These are phyloP conservation scores for Pseudogymnoascus pannorum DNA, from an alignment of 2,329 filamentous ascomycete genomes.

Conservation along the genomic window DNA sequence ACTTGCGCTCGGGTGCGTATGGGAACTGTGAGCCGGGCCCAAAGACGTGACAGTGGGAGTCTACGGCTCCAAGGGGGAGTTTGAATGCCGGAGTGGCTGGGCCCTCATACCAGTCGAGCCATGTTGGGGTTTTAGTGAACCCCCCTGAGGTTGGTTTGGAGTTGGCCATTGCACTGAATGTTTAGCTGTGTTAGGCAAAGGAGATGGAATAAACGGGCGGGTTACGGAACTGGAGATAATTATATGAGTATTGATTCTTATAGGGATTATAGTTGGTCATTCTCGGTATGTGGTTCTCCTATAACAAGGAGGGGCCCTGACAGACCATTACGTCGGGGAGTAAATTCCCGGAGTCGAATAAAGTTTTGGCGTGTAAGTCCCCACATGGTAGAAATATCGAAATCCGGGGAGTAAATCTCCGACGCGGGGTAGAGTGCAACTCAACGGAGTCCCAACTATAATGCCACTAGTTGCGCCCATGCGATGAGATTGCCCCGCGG, in stretches of 20 bases:
- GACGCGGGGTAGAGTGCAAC: background rate
- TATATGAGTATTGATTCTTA: background rate
- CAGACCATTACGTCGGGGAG: background rate
- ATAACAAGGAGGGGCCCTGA: background rate
- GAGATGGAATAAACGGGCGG: background rate
- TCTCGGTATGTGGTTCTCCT: background rate
- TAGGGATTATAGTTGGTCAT: background rate
- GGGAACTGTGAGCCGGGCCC: background rate
- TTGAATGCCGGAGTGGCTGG: background rate
- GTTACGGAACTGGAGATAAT: background rate
- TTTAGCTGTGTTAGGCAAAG: constrained; percentile 41
- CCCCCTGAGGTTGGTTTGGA: constrained; percentile 60
- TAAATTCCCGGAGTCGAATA: background rate
- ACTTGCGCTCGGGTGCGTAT: background rate
- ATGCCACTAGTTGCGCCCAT: background rate
- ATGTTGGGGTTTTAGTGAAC: constrained; percentile 26
- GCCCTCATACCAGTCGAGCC: background rate
- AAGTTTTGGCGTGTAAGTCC: background rate
- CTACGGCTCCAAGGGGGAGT: background rate
- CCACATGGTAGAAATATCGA: background rate
- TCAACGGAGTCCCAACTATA: constrained; percentile 18
- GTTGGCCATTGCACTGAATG: constrained; percentile 58
- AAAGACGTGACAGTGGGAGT: background rate
- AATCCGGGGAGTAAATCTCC: background rate
- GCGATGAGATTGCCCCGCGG: background rate